Conservation (phyloP, 345 rosid genomes). For the Linum trigynum region DNA sequence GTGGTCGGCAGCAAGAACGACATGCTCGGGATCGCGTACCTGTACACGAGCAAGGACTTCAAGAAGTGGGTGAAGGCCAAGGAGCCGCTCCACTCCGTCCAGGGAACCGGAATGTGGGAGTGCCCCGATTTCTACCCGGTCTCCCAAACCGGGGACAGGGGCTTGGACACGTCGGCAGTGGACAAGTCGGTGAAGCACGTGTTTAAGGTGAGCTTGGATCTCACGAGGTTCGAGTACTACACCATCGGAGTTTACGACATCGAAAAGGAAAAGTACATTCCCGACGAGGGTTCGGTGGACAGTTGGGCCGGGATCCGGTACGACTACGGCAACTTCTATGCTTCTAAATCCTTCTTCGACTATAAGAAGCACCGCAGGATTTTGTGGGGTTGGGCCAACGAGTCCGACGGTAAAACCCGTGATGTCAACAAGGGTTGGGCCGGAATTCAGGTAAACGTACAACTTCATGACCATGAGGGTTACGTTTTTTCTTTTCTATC, state of each 20-base stretch:
- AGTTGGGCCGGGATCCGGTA: conserved; percentile 1
- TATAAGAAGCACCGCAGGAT: neutral
- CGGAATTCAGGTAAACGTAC: neutral
- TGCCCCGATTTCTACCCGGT: conserved; percentile 2
- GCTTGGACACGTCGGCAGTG: neutral
- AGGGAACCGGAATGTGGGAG: conserved; percentile 1
- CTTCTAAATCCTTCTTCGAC: conserved; percentile 1
- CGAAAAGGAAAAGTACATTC: neutral
- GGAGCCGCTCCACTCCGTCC: neutral
- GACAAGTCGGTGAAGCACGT: neutral
- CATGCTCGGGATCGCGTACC: neutral
- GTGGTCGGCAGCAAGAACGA: neutral
- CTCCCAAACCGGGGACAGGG: neutral
- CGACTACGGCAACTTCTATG: conserved; percentile 4
- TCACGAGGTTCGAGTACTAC: conserved; percentile 4
- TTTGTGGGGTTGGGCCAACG: conserved; percentile 5
- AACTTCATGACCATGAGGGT: neutral
- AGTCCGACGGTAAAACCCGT: neutral
- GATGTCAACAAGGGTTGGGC: neutral
- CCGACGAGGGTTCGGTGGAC: neutral
- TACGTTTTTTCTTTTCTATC: too few relatives aligned
- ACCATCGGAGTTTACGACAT: neutral
- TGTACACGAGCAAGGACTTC: conserved; percentile 3
- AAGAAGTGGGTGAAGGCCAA: neutral
- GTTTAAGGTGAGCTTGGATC: neutral